Evolutionary conservation across 2,329 filamentous ascomycete species (phyloP).

Genomic region (Alternaria brassicae): DNA sequence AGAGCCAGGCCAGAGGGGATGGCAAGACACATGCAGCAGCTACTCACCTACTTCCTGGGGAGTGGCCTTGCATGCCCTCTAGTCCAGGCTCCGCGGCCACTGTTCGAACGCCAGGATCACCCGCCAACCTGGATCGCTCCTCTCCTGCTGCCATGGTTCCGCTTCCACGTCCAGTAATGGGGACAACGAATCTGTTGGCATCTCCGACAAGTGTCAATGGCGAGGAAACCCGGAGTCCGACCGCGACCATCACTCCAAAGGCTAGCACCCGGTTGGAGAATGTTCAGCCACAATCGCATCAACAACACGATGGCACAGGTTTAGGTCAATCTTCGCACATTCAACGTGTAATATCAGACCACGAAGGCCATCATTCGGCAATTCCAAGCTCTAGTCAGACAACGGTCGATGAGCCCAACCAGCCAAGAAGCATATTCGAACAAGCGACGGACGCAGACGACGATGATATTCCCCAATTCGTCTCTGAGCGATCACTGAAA

Average conservation of each 20-base stretch:
- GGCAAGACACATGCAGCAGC: conserved; percentile 10
- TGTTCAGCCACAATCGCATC: background rate
- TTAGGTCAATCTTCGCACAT: background rate
- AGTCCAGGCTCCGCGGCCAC: conserved; percentile 32
- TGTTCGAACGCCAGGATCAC: conserved; percentile 23
- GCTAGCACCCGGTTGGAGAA: background rate
- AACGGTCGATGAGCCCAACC: conserved; percentile 48
- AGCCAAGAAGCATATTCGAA: conserved; percentile 19
- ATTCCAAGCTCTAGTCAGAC: conserved; percentile 54
- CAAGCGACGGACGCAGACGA: conserved; percentile 20
- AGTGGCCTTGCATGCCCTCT: conserved; percentile 25
- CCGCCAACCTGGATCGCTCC: conserved; percentile 19
- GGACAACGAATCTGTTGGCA: background rate
- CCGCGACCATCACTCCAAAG: conserved; percentile 17
- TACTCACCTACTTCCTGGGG: conserved; percentile 16
- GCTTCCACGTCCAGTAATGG: conserved; percentile 5
- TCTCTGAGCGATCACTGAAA: conserved; percentile 54
- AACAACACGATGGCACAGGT: background rate
- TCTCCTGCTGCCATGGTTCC: conserved; percentile 26
- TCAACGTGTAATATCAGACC: background rate
- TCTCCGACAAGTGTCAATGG: background rate
- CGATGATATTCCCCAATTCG: conserved; percentile 53
- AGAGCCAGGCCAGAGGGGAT: conserved; percentile 19
- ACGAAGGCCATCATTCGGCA: conserved; percentile 8
- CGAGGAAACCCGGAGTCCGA: background rate